Evolutionary conservation across 1,139 yeast species (phyloP).

Genomic region (Yamadazyma jaroonii): DNA sequence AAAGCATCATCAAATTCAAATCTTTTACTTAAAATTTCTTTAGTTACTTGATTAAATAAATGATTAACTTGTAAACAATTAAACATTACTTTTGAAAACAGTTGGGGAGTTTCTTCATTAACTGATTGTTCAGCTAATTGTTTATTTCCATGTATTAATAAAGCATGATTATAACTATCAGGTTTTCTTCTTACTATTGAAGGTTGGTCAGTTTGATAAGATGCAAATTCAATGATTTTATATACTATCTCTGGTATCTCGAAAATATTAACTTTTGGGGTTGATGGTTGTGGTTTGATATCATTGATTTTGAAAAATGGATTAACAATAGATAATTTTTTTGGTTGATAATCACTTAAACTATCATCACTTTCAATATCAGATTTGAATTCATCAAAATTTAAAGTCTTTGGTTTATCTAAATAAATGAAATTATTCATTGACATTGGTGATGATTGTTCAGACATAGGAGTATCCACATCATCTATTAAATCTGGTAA

Average conservation of each 20-base stretch:
- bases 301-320: background rate
- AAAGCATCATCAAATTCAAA: constrained; percentile 52
- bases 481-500: constrained; percentile 38
- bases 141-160: constrained; percentile 48
- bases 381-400: background rate
- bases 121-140: constrained; percentile 33
- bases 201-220: constrained; percentile 47
- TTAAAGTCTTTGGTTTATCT: constrained; percentile 4
- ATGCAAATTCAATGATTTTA: constrained; percentile 59
- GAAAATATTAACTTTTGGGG: constrained; percentile 47
- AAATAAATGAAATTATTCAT: constrained; percentile 4
- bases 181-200: constrained; percentile 65
- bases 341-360: background rate
- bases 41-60: constrained; percentile 59
- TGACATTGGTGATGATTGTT: constrained; percentile 16
- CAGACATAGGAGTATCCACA: constrained; percentile 17
- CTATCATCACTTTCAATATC: background rate
- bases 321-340: background rate
- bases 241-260: constrained; percentile 74
- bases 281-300: background rate
- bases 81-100: constrained; percentile 31
- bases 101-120: background rate
- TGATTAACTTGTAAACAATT: constrained; percentile 68
- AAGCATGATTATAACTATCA: constrained; percentile 57
- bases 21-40: constrained; percentile 52